Conservation (phyloP, 495 filamentous ascomycete species). For the Cenococcum geophilum region DNA sequence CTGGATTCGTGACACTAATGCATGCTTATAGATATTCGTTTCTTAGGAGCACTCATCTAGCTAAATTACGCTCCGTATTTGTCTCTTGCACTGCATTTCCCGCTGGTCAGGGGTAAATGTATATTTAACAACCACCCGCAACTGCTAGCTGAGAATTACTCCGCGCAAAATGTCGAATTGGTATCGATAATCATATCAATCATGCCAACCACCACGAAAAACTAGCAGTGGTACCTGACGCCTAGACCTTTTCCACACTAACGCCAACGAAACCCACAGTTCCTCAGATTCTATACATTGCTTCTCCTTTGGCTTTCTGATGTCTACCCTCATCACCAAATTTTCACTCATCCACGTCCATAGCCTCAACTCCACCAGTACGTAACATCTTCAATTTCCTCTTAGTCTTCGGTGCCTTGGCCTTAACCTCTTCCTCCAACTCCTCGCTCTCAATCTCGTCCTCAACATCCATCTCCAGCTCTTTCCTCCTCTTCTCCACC, state of each 20-base stretch:
- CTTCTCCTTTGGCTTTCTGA: not conserved
- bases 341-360: constrained; percentile 27
- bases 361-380: constrained; percentile 26
- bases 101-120: too few species aligned
- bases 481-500: constrained; percentile 41
- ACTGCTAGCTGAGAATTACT: too few species aligned
- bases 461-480: constrained; percentile 22
- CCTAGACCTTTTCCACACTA: not conserved
- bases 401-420: constrained; percentile 14
- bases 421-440: constrained; percentile 20
- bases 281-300: not conserved
- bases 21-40: too few species aligned
- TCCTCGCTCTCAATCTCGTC: constrained; percentile 19
- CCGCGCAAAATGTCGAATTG: too few species aligned
- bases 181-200: constrained; percentile 1
- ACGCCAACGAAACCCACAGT: not conserved
- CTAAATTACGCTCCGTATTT: too few species aligned
- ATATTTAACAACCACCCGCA: too few species aligned
- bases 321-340: too few species aligned
- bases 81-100: too few species aligned
- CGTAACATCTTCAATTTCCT: constrained; percentile 28
- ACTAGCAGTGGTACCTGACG: not conserved
- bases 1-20: too few species aligned
- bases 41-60: too few species aligned
- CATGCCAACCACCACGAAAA: not conserved